phyloP scores from a whole-genome alignment of 768 basidiomycete species.

The Paxillus rubicundulus region DNA sequence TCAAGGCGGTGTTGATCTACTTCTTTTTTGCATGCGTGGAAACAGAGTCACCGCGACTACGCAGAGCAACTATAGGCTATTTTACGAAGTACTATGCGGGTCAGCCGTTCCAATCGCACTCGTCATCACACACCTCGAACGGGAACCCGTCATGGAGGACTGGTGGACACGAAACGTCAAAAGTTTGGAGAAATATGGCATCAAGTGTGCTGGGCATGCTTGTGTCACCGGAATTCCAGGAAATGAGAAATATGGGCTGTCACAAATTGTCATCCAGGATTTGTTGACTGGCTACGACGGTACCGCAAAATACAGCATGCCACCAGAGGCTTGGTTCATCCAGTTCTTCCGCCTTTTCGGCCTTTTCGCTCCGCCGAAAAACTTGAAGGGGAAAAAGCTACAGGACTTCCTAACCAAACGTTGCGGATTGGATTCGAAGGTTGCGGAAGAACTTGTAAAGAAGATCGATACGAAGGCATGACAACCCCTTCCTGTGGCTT shows the following conservation, averaged over 20 bases:
- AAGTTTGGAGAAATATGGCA: background rate
- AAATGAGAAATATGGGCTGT: background rate
- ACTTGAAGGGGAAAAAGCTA: background rate
- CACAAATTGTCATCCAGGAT: background rate
- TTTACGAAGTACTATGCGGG: constrained; percentile 1
- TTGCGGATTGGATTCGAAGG: background rate
- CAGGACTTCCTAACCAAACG: background rate
- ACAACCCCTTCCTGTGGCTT: too few relatives aligned
- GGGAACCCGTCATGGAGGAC: background rate
- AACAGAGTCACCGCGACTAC: background rate
- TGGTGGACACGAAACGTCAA: background rate
- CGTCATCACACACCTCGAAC: constrained; percentile 2
- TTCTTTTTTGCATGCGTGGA: constrained; percentile 1
- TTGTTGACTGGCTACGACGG: background rate
- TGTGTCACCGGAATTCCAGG: constrained; percentile 1
- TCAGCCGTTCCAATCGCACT: constrained; percentile 1
- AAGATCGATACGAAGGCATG: background rate
- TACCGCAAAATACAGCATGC: constrained; percentile 1
- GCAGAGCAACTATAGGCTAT: constrained; percentile 4
- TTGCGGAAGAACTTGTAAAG: background rate
- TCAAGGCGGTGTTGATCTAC: constrained; percentile 1
- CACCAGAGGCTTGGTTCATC: background rate
- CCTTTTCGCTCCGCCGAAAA: background rate
- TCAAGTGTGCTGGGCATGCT: background rate
- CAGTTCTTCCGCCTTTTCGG: background rate